A percentile compares a stretch with the other conserved stretches of the same genome.
phyloP scores from a whole-genome alignment of 2,329 filamentous ascomycete species.

The Aaosphaeria pasadenensis region DNA sequence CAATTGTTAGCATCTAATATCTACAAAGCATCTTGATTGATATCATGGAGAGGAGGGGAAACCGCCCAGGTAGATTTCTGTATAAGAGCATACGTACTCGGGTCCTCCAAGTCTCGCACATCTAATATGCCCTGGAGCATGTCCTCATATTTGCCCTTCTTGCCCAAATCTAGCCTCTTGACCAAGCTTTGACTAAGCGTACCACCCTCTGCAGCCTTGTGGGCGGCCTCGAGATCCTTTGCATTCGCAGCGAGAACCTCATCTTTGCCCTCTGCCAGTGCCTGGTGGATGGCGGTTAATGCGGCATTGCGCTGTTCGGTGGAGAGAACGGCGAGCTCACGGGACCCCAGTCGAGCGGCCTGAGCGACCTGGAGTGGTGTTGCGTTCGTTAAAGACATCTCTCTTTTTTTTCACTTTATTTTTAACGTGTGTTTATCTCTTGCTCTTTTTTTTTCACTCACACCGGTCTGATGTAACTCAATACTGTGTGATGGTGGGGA shows the following conservation, averaged over 20 bases:
- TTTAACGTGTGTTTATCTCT: too few species aligned
- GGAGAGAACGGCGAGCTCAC: constrained; percentile 76
- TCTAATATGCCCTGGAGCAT: constrained; percentile 95
- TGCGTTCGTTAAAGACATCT: constrained; percentile 87
- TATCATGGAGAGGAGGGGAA: neutral
- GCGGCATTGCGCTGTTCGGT: constrained; percentile 77
- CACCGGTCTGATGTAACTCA: too few species aligned
- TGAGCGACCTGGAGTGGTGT: constrained; percentile 74
- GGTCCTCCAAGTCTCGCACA: constrained; percentile 80
- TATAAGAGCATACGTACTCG: constrained; percentile 58
- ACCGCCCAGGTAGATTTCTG: neutral
- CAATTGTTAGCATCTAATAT: constrained; percentile 1
- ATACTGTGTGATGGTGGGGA: too few species aligned
- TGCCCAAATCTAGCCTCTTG: constrained; percentile 81
- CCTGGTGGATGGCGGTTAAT: constrained; percentile 76
- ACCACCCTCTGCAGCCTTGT: constrained; percentile 70
- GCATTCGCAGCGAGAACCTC: constrained; percentile 84
- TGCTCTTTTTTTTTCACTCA: too few species aligned
- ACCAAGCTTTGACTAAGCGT: constrained; percentile 77
- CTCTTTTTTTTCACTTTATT: too few species aligned
- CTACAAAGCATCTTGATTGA: neutral
- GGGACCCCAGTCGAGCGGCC: constrained; percentile 77
- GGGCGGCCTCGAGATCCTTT: constrained; percentile 73
- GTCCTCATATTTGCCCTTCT: constrained; percentile 91
- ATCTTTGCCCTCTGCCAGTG: constrained; percentile 66